phyloP scores from a whole-genome alignment of 2,329 filamentous ascomycete species.

The Allantophomopsis cytisporea region DNA sequence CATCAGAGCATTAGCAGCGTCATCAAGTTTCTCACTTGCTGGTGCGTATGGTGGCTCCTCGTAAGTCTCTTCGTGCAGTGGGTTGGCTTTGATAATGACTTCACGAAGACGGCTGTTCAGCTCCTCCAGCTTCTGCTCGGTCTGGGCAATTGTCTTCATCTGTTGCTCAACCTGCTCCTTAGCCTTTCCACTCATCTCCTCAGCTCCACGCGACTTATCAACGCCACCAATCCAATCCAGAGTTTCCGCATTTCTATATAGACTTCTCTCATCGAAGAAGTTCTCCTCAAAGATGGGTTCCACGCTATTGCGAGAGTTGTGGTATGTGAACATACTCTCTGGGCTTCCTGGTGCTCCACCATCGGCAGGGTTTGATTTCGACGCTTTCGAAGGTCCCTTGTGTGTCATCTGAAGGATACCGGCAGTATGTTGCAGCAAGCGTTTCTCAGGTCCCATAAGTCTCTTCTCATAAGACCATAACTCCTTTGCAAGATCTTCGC shows the following conservation, averaged over 20 bases:
- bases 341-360: conserved; percentile 50
- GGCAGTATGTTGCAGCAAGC: conserved; percentile 79
- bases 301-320: conserved; percentile 44
- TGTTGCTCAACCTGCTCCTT: conserved; percentile 14
- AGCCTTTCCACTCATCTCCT: conserved; percentile 6
- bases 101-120: conserved; percentile 55
- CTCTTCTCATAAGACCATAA: conserved; percentile 69
- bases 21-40: conserved; percentile 25
- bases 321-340: conserved; percentile 61
- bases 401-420: conserved; percentile 87
- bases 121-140: conserved; percentile 52
- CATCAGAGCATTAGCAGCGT: conserved; percentile 32
- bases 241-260: conserved; percentile 58
- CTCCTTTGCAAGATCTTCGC: conserved; percentile 73
- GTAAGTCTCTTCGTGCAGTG: conserved; percentile 18
- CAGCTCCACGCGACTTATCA: conserved; percentile 7
- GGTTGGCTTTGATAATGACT: conserved; percentile 51
- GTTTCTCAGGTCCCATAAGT: conserved; percentile 59
- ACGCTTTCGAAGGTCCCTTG: conserved; percentile 43
- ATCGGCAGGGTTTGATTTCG: conserved; percentile 20
- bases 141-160: conserved; percentile 39
- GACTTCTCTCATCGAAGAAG: conserved; percentile 64
- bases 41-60: conserved; percentile 14
- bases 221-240: conserved; percentile 32
- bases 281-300: conserved; percentile 39